Percentiles rank a stretch among this genome's conserved stretches.
Evolutionary conservation across 2,329 filamentous ascomycete genomes (phyloP).

Genomic region (Fusarium buharicum): DNA sequence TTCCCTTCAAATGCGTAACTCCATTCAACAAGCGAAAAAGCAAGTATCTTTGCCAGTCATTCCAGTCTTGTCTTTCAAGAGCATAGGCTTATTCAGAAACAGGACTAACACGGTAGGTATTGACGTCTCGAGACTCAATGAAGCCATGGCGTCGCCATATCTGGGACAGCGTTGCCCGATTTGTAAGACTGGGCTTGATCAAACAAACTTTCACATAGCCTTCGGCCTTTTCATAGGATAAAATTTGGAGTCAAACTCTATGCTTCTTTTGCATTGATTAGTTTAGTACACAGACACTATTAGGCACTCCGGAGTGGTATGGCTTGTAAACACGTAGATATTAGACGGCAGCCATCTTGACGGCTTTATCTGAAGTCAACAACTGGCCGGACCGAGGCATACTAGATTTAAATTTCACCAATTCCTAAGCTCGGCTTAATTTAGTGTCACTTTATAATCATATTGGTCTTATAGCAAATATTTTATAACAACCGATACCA

Average conservation of each 20-base stretch:
- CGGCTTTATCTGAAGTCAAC: neutral
- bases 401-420: neutral
- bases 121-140: conserved; percentile 22
- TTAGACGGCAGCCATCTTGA: too few relatives aligned
- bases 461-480: too few relatives aligned
- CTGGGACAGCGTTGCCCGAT: conserved; percentile 1
- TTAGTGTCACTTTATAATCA: too few relatives aligned
- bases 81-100: conserved; percentile 6
- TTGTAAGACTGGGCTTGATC: neutral
- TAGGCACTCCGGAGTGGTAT: too few relatives aligned
- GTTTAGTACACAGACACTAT: too few relatives aligned
- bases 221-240: neutral
- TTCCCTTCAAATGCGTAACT: conserved; percentile 16
- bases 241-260: neutral
- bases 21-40: neutral
- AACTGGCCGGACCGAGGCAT: neutral
- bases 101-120: conserved; percentile 14
- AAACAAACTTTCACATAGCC: neutral
- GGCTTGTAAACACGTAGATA: too few relatives aligned
- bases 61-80: conserved; percentile 19
- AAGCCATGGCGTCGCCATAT: conserved; percentile 23
- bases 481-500: too few relatives aligned
- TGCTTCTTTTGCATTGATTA: too few relatives aligned
- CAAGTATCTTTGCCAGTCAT: conserved; percentile 8
- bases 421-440: too few relatives aligned